Conservation (phyloP, 1,284 basidiomycete genomes). For the Austroboletus niveus region DNA sequence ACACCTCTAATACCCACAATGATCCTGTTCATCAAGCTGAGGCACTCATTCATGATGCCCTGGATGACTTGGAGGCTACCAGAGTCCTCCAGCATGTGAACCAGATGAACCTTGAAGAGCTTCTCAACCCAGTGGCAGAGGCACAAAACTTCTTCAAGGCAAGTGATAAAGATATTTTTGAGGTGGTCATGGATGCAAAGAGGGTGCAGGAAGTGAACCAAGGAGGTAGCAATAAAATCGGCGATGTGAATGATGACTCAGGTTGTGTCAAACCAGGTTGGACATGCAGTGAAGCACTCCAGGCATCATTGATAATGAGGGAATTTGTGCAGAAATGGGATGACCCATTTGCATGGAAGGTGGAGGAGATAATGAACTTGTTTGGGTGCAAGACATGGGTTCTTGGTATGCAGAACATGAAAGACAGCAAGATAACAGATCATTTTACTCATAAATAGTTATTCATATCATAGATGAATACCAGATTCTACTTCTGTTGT, state of each 20-base stretch:
- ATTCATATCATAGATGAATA: not conserved
- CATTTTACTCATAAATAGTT: not conserved
- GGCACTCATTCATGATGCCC: not conserved
- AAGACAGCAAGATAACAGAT: not conserved
- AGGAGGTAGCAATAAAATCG: not conserved
- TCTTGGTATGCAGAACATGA: not conserved
- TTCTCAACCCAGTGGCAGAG: not conserved
- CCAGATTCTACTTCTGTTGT: not conserved
- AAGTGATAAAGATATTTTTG: not conserved
- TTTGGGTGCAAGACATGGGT: not conserved
- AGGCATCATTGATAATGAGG: not conserved
- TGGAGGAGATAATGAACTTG: not conserved
- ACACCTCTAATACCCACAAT: not conserved
- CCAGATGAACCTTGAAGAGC: not conserved
- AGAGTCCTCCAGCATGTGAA: not conserved
- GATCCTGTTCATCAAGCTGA: not conserved
- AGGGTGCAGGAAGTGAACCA: too few species aligned
- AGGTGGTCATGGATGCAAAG: not conserved
- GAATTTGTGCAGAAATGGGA: not conserved
- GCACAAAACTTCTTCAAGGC: not conserved
- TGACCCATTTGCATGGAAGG: not conserved
- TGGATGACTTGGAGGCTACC: not conserved
- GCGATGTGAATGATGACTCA: too few species aligned
- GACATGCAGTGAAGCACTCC: not conserved
- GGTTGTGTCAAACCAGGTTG: not conserved